Evolutionary conservation across 1,284 basidiomycete species (phyloP).

Genomic region (Anthracocystis setariae): DNA sequence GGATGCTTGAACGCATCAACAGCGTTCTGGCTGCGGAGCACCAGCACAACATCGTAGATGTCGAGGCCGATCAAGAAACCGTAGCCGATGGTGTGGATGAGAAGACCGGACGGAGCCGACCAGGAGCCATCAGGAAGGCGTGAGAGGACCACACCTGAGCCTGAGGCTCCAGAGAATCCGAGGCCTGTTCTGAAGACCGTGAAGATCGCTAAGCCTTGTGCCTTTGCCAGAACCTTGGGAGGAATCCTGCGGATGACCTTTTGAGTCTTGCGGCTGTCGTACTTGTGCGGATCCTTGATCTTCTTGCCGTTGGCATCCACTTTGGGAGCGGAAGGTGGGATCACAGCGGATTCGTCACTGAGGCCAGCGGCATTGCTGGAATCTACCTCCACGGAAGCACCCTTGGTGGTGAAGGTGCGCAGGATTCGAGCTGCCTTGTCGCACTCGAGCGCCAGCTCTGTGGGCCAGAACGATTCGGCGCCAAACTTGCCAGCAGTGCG

Average conservation of each 20-base stretch:
- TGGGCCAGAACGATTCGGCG: conserved; percentile 64
- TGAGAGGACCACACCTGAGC: conserved; percentile 65
- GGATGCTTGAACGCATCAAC: conserved; percentile 61
- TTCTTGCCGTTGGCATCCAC: conserved; percentile 41
- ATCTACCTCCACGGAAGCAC: conserved; percentile 50
- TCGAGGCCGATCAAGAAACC: conserved; percentile 67
- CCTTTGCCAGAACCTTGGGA: conserved; percentile 49
- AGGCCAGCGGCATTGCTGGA: conserved; percentile 35
- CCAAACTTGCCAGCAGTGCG: conserved; percentile 52
- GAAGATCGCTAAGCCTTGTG: conserved; percentile 63
- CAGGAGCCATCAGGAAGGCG: conserved; percentile 64
- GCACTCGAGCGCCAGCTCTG: conserved; percentile 51
- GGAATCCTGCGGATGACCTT: conserved; percentile 66
- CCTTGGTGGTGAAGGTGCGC: conserved; percentile 55
- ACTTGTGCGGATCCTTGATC: conserved; percentile 52
- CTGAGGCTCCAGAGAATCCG: conserved; percentile 52
- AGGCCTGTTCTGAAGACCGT: conserved; percentile 66
- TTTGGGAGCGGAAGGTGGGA: conserved; percentile 27
- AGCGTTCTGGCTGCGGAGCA: conserved; percentile 63
- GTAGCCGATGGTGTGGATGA: conserved; percentile 64
- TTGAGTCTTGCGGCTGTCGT: conserved; percentile 63
- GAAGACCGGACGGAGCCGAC: conserved; percentile 63
- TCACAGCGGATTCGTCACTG: conserved; percentile 26
- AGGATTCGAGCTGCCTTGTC: conserved; percentile 65
- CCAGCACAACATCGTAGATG: conserved; percentile 68